Evolutionary conservation across 495 filamentous ascomycete species (phyloP).

Genomic region (Rhizodiscina lignyota): DNA sequence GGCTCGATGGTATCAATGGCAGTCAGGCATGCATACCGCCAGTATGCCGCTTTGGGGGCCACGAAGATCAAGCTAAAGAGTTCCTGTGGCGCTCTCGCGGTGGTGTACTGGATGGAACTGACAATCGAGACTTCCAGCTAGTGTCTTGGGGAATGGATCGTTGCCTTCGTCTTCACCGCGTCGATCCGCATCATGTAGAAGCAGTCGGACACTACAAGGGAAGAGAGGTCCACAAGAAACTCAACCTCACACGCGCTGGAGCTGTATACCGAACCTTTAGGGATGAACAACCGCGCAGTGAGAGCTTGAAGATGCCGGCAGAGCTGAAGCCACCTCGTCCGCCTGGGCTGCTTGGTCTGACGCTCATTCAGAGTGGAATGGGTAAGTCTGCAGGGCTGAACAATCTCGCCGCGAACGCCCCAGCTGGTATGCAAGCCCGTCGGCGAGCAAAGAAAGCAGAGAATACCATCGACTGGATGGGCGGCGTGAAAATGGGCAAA

Average conservation of each 20-base stretch:
- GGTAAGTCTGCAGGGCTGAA: not conserved
- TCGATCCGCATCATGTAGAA: slow-evolving; percentile 44
- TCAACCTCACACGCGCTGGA: slow-evolving; percentile 64
- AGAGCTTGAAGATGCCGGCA: not conserved
- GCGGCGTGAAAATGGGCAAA: slow-evolving; percentile 69
- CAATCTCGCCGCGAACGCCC: slow-evolving; percentile 29
- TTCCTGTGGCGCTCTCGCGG: slow-evolving; percentile 84
- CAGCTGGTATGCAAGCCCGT: slow-evolving; percentile 48
- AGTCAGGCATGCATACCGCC: slow-evolving; percentile 32
- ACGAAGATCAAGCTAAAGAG: slow-evolving; percentile 78
- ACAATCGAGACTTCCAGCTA: slow-evolving; percentile 81
- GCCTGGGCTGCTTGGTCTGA: not conserved
- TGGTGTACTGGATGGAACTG: slow-evolving; percentile 47
- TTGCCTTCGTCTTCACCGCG: slow-evolving; percentile 61
- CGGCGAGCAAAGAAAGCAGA: slow-evolving; percentile 36
- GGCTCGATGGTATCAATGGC: slow-evolving; percentile 27
- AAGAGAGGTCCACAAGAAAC: slow-evolving; percentile 40
- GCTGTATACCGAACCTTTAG: slow-evolving; percentile 70
- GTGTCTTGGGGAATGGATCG: slow-evolving; percentile 87
- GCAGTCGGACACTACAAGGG: slow-evolving; percentile 66
- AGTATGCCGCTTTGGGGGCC: slow-evolving; percentile 61
- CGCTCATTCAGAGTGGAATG: not conserved
- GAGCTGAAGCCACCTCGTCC: not conserved
- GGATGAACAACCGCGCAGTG: slow-evolving; percentile 2
- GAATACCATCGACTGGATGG: slow-evolving; percentile 89